These are phyloP conservation scores for Lojkania enalia DNA, from an alignment of 2,329 filamentous ascomycete species.

Conservation along the genomic window DNA sequence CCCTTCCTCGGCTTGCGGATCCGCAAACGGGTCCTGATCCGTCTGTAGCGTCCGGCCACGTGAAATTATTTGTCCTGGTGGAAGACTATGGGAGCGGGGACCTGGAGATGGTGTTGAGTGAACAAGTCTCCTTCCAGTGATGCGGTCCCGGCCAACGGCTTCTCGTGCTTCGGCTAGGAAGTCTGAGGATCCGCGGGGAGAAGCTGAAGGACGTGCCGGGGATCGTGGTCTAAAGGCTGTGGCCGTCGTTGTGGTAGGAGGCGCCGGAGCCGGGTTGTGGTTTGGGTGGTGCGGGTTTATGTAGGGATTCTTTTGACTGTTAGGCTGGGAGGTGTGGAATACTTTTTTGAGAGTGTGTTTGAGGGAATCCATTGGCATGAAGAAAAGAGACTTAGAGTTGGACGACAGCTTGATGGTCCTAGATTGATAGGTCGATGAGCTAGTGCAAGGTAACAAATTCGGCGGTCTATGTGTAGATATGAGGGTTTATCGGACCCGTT, in stretches of 20 bases:
- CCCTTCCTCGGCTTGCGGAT: neutral
- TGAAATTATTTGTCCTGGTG: too few relatives aligned
- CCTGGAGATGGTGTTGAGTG: too few relatives aligned
- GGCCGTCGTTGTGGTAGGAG: neutral
- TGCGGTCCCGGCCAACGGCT: slow-evolving; percentile 20
- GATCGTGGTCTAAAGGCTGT: neutral
- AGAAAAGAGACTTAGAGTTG: too few relatives aligned
- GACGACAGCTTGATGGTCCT: too few relatives aligned
- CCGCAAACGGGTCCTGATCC: neutral
- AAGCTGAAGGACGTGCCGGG: neutral
- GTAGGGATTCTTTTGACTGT: slow-evolving; percentile 19
- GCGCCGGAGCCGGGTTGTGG: slow-evolving; percentile 3
- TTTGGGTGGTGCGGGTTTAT: slow-evolving; percentile 16
- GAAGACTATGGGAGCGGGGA: too few relatives aligned
- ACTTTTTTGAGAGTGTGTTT: slow-evolving; percentile 4
- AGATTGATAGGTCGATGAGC: too few relatives aligned
- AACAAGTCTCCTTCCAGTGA: slow-evolving; percentile 17
- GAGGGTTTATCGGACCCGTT: too few relatives aligned
- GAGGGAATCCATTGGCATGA: neutral
- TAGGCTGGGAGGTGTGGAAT: slow-evolving; percentile 1
- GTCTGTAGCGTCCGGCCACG: neutral
- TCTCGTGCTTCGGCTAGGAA: slow-evolving; percentile 27
- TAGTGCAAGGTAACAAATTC: too few relatives aligned
- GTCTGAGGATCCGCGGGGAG: slow-evolving; percentile 13
- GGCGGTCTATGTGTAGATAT: too few relatives aligned